Evolutionary conservation across 73 alveolate species (phyloP).

Genomic region (Symbiodinium pilosum): DNA sequence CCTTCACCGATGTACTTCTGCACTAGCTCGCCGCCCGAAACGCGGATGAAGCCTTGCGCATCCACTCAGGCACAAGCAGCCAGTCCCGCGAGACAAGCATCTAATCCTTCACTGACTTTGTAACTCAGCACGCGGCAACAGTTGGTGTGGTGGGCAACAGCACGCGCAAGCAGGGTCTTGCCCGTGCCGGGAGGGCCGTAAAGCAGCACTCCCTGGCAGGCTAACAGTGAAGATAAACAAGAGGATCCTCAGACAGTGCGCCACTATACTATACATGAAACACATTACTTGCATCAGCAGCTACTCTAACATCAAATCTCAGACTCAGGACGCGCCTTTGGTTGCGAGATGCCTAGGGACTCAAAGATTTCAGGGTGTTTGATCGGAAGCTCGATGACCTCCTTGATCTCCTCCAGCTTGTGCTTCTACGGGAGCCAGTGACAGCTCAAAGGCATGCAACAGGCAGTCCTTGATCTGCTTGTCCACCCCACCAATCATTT

Average conservation of each 20-base stretch:
- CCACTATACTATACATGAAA: too few species aligned
- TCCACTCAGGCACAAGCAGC: not conserved
- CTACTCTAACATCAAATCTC: not conserved
- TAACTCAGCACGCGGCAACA: constrained; percentile 97
- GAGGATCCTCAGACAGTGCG: not conserved
- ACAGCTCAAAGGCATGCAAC: constrained; percentile 52
- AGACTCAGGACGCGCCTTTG: constrained; percentile 97
- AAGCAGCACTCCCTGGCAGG: constrained; percentile 93
- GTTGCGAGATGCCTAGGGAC: constrained; percentile 99
- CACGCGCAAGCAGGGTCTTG: constrained; percentile 99
- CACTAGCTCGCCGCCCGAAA: constrained; percentile 99
- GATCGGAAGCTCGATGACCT: constrained; percentile 99
- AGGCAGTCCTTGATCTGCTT: constrained; percentile 96
- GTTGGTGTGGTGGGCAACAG: constrained; percentile 99
- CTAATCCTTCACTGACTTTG: too few species aligned
- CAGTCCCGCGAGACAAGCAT: too few species aligned
- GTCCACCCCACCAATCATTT: constrained; percentile 98
- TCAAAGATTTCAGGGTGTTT: constrained; percentile 99
- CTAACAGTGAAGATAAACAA: not conserved
- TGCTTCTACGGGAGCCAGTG: too few species aligned
- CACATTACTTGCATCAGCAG: too few species aligned
- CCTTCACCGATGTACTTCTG: constrained; percentile 99
- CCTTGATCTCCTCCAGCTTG: constrained; percentile 96
- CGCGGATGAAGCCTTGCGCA: constrained; percentile 98
- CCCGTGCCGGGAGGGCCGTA: constrained; percentile 99